These are phyloP conservation scores for Chenopodium berlandieri DNA, from an alignment of 148 eudicot genomes.

Conservation along the genomic window DNA sequence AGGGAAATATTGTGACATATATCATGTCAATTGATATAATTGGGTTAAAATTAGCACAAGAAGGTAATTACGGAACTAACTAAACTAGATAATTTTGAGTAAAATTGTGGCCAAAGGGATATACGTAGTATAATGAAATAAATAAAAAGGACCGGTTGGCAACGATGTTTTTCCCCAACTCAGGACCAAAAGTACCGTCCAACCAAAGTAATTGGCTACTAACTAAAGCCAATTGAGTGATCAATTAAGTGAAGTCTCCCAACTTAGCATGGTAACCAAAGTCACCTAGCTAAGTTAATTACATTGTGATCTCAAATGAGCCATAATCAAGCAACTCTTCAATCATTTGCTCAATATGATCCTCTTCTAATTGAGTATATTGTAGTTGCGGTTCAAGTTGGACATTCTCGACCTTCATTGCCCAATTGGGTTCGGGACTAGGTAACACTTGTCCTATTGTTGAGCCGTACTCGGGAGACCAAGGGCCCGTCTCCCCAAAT, in stretches of 20 bases:
- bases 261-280: constrained; percentile 5
- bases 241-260: constrained; percentile 5
- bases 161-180: constrained; percentile 27
- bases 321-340: constrained; percentile 76
- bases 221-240: constrained; percentile 17
- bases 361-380: constrained; percentile 56
- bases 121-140: no score
- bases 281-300: constrained; percentile 18
- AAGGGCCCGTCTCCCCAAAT: constrained; percentile 11
- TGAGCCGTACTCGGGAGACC: constrained; percentile 27
- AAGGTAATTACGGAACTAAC: constrained; percentile 6
- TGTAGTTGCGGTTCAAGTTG: constrained; percentile 33
- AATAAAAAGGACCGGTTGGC: constrained; percentile 35
- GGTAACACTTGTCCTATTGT: constrained; percentile 2
- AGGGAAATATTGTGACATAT: background rate
- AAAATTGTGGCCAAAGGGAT: constrained; percentile 5
- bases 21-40: constrained; percentile 1
- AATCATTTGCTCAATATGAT: constrained; percentile 90
- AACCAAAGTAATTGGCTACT: constrained; percentile 5
- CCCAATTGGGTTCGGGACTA: constrained; percentile 13
- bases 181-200: constrained; percentile 25
- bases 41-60: constrained; percentile 17
- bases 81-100: constrained; percentile 1
- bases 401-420: constrained; percentile 25
- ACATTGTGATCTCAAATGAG: constrained; percentile 47